phyloP scores from a whole-genome alignment of 257 asterid species.

The Rauvolfia tetraphylla region DNA sequence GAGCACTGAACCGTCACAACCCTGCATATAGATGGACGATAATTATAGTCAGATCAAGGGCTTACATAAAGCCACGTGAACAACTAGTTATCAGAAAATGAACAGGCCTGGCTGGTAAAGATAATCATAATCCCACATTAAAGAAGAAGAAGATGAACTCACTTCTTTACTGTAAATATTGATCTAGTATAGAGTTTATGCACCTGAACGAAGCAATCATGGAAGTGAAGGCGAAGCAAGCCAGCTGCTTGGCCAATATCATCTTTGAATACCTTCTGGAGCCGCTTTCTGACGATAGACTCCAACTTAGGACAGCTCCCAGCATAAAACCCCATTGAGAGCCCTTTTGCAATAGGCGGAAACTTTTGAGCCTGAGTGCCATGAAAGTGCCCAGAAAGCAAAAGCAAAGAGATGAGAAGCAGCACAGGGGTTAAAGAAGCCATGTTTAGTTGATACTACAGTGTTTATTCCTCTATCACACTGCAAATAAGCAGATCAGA shows the following conservation, averaged over 20 bases:
- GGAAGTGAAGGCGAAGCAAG: conserved; percentile 71
- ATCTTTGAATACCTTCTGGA: conserved; percentile 35
- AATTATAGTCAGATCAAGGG: not conserved
- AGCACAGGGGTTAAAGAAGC: conserved; percentile 18
- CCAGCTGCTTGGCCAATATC: conserved; percentile 74
- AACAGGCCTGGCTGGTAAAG: too few relatives aligned
- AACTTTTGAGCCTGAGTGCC: conserved; percentile 29
- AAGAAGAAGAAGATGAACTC: not conserved
- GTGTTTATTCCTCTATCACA: not conserved
- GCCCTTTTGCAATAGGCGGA: conserved; percentile 43
- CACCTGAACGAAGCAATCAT: conserved; percentile 68
- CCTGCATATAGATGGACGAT: conserved; percentile 7
- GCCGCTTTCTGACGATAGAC: conserved; percentile 40
- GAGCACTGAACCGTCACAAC: conserved; percentile 33
- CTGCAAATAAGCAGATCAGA: not conserved
- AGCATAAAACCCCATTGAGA: conserved; percentile 42
- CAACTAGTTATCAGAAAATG: too few relatives aligned
- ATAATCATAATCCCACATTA: too few relatives aligned
- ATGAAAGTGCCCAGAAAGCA: conserved; percentile 16
- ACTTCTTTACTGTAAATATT: too few relatives aligned
- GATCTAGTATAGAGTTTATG: too few relatives aligned
- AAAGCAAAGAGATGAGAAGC: conserved; percentile 20
- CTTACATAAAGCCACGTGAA: too few relatives aligned
- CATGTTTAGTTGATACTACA: not conserved
- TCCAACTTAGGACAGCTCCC: conserved; percentile 48